Conservation (phyloP, 371 early-diverging fungal species). For the Mortierella sp. region DNA sequence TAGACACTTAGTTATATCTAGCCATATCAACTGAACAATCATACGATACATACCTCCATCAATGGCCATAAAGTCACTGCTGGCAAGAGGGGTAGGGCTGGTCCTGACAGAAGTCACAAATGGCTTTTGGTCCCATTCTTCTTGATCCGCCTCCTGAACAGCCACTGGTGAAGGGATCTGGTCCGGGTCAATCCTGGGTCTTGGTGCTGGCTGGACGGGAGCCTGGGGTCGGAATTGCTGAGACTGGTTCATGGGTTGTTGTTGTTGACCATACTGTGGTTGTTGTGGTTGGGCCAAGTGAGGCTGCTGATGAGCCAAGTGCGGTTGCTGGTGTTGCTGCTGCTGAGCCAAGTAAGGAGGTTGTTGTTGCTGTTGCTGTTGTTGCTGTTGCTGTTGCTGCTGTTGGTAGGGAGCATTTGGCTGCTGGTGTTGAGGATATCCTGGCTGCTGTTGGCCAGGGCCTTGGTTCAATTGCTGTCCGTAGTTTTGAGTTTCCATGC, state of each 20-base stretch:
- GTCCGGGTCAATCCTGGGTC: slow-evolving; percentile 90
- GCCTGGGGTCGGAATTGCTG: slow-evolving; percentile 64
- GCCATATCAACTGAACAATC: not conserved
- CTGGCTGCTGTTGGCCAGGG: slow-evolving; percentile 9
- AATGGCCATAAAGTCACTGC: slow-evolving; percentile 80
- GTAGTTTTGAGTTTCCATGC: not conserved
- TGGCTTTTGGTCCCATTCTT: slow-evolving; percentile 67
- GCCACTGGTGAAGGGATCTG: slow-evolving; percentile 93
- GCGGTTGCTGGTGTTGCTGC: slow-evolving; percentile 31
- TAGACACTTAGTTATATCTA: no score
- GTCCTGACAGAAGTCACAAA: slow-evolving; percentile 80
- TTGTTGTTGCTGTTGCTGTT: slow-evolving; percentile 12
- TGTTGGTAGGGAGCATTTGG: slow-evolving; percentile 1
- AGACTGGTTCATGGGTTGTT: slow-evolving; percentile 72
- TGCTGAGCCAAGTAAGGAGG: not conserved
- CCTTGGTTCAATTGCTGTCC: slow-evolving; percentile 12
- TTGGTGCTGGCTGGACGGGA: slow-evolving; percentile 36
- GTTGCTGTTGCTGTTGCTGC: slow-evolving; percentile 8
- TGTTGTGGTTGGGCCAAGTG: slow-evolving; percentile 50
- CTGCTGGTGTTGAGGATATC: slow-evolving; percentile 20
- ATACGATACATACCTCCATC: slow-evolving; percentile 79
- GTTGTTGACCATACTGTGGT: slow-evolving; percentile 76
- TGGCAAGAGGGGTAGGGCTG: slow-evolving; percentile 80
- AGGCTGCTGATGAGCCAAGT: slow-evolving; percentile 9
- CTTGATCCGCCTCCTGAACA: slow-evolving; percentile 86